A percentile compares a stretch with the other conserved stretches of the same genome.
Conservation (phyloP, 2,329 filamentous ascomycete genomes). For the Elsinoe fawcettii region DNA sequence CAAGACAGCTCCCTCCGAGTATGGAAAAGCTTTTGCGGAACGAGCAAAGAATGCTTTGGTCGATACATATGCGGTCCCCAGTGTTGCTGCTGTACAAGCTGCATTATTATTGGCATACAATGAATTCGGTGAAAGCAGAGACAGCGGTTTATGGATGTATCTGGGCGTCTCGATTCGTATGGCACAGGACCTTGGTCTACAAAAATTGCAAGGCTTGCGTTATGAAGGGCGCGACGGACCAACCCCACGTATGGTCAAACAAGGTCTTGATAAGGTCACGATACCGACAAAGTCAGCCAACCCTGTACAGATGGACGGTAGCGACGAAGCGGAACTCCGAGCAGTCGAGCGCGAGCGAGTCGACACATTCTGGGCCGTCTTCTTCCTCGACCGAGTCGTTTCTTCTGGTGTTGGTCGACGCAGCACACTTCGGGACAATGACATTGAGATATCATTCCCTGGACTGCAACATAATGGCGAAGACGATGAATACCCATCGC, state of each 20-base stretch:
- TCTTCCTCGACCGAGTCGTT: constrained; percentile 78
- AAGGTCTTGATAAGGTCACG: constrained; percentile 21
- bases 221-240: constrained; percentile 49
- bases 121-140: constrained; percentile 78
- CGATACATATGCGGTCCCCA: constrained; percentile 75
- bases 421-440: constrained; percentile 74
- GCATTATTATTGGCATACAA: constrained; percentile 80
- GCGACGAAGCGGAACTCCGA: constrained; percentile 47
- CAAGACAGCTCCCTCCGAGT: constrained; percentile 48
- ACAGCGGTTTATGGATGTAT: constrained; percentile 92
- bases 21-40: constrained; percentile 70
- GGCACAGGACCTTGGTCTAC: constrained; percentile 70
- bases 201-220: constrained; percentile 68
- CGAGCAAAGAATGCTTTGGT: constrained; percentile 75
- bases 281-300: constrained; percentile 31
- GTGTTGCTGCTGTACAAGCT: constrained; percentile 74
- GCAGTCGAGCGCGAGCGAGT: constrained; percentile 72
- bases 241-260: constrained; percentile 49
- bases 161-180: constrained; percentile 78
- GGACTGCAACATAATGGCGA: constrained; percentile 45
- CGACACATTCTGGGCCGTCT: constrained; percentile 85
- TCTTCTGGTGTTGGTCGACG: constrained; percentile 79
- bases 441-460: constrained; percentile 71
- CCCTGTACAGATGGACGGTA: constrained; percentile 25
- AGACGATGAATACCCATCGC: constrained; percentile 61